A percentile compares a stretch with the other conserved stretches of the same genome.
Evolutionary conservation across 352 stramenopile species (phyloP).

Genomic region (Globisporangium paroecandrum): DNA sequence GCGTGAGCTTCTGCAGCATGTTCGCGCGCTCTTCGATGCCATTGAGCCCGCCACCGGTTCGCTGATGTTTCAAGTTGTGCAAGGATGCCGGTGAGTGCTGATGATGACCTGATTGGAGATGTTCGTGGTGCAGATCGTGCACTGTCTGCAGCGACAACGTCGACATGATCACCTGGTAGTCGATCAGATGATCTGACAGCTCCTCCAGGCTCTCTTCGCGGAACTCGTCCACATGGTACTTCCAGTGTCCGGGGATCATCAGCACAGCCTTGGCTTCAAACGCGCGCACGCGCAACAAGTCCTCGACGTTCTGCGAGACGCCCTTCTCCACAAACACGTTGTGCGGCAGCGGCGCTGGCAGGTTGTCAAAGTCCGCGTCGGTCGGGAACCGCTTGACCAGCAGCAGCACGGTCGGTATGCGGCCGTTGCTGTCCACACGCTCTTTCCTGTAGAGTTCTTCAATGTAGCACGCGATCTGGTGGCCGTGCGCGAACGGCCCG

Average conservation of each 20-base stretch:
- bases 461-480: conserved; percentile 42
- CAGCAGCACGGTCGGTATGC: conserved; percentile 27
- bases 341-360: conserved; percentile 24
- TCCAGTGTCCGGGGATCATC: conserved; percentile 50
- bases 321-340: conserved; percentile 49
- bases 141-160: conserved; percentile 44
- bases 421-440: background rate
- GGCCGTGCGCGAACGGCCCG: conserved; percentile 32
- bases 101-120: conserved; percentile 17
- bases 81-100: background rate
- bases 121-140: conserved; percentile 33
- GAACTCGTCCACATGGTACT: conserved; percentile 37
- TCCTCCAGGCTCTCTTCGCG: conserved; percentile 31
- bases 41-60: background rate
- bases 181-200: conserved; percentile 41
- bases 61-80: background rate
- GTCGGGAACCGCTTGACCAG: conserved; percentile 40
- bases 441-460: conserved; percentile 39
- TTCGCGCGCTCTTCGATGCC: background rate
- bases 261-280: conserved; percentile 40
- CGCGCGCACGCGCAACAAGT: conserved; percentile 44
- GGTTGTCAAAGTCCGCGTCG: conserved; percentile 29
- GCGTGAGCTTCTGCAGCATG: conserved; percentile 10
- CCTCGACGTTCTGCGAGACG: conserved; percentile 45
- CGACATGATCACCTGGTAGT: conserved; percentile 72